Evolutionary conservation across 1,284 basidiomycete genomes (phyloP), one percentile per base, ranked within the genome.

Genomic region (Singerocomus inundabilis): DNA sequence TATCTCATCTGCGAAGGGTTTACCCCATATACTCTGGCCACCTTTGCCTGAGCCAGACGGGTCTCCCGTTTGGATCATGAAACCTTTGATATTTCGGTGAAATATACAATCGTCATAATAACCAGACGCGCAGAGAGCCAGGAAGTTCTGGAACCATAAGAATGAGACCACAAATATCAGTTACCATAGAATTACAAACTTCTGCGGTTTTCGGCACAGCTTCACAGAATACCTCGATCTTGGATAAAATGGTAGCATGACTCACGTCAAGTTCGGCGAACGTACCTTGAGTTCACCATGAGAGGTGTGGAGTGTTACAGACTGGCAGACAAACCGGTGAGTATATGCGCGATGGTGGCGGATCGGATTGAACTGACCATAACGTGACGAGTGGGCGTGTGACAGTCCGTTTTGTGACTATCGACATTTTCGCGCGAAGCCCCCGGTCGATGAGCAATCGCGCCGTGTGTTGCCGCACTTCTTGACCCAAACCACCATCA

Each of bases 191-290:
- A 44, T 63, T 70, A 39, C 72, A 18, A 57, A 92, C 93, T 77
- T 99, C 95, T 54, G 95, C 93, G 16, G 94, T 79, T 63, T 93
- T 91, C 12, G 96, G 96, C 15, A 93, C 91, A 8, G 93, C 85
- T 70, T 99, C 96, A 71, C 96, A 98, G 72, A 98, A 99, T 24
- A 99, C 71, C 71, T 99, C 96, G 57, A 98, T 85, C 93, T 98
- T 66, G 38, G 38, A 52, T 33, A 13, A 33, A 21, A 39, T 33
- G 21, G 33, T 33, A 44, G 42, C 24, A 36, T 21, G 4, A 21
- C 31, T 48, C 47, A 12, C 35, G 49, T 26, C 7, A 45, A 31
- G 21, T 41, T 26, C 9, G 18, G 35, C 26, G 12, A 36, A 39
- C 72, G 42, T 61, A 91, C 93, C 82, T 99, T 99, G 71, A 99